A percentile compares a stretch with the other conserved stretches of the same genome.
These are phyloP conservation scores for Fusarium brevicatenulatum DNA, from an alignment of 2,329 filamentous ascomycete genomes.

Conservation along the genomic window DNA sequence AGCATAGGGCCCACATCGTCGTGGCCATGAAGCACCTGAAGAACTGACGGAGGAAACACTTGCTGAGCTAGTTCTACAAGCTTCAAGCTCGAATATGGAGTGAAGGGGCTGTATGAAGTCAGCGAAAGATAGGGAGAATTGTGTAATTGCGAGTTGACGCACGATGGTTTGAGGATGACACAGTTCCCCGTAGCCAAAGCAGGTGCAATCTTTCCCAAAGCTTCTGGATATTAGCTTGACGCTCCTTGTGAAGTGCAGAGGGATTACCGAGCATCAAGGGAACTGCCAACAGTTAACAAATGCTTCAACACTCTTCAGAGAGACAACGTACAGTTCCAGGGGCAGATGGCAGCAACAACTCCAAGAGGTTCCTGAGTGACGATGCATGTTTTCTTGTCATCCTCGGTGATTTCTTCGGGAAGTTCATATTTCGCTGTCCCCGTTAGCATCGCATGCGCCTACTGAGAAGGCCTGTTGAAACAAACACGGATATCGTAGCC, in stretches of 20 bases:
- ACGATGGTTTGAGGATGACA: slow-evolving; percentile 5
- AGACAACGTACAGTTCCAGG: background rate
- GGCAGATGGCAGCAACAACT: slow-evolving; percentile 2
- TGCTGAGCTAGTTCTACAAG: slow-evolving; percentile 2
- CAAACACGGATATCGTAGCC: slow-evolving; percentile 1
- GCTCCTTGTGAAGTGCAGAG: background rate
- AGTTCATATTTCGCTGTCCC: background rate
- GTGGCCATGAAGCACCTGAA: background rate
- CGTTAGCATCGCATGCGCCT: background rate
- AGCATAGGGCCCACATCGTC: background rate
- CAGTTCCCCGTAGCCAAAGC: slow-evolving; percentile 4
- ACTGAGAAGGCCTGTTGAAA: background rate
- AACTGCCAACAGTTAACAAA: background rate
- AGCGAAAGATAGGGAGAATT: background rate
- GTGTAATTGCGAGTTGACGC: background rate
- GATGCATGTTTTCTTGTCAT: background rate
- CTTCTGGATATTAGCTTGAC: background rate
- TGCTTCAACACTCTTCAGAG: fast-evolving
- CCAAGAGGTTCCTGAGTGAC: background rate
- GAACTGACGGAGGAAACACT: background rate
- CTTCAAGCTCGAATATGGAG: background rate
- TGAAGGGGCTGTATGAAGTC: background rate
- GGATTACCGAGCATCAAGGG: background rate
- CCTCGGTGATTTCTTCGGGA: background rate
- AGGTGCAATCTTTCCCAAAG: slow-evolving; percentile 6